Percentiles rank a stretch among this genome's conserved stretches.
phyloP scores from a whole-genome alignment of 129 eudicot genomes.

The Arctium minus region DNA sequence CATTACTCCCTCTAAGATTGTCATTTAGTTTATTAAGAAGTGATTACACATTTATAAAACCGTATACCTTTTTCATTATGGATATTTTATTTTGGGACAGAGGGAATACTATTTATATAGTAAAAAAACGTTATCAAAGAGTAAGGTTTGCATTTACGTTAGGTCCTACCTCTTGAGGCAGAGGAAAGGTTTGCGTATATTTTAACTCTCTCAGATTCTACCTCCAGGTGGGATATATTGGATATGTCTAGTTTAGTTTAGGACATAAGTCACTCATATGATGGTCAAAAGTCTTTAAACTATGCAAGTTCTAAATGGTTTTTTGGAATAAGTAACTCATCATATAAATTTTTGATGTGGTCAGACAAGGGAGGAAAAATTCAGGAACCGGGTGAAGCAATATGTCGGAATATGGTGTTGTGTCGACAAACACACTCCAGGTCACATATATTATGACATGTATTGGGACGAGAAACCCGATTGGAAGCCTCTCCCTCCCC shows the following conservation, averaged over 20 bases:
- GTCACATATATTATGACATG: conserved; percentile 94
- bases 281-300: no score
- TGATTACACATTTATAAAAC: no score
- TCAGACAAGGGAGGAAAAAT: conserved; percentile 69
- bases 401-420: conserved; percentile 98
- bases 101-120: no score
- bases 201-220: background rate
- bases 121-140: no score
- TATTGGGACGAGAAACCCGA: conserved; percentile 97
- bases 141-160: background rate
- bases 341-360: background rate
- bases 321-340: background rate
- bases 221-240: no score
- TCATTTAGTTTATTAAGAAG: no score
- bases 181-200: background rate
- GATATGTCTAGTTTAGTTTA: no score
- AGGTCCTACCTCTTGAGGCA: background rate
- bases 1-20: no score
- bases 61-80: no score
- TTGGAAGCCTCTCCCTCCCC: conserved; percentile 93
- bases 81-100: no score
- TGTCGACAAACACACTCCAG: conserved; percentile 63
- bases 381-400: conserved; percentile 70
- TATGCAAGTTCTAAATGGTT: background rate
- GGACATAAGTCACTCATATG: no score